phyloP scores from a whole-genome alignment of 2,329 filamentous ascomycete species.

The Fusarium luffae region DNA sequence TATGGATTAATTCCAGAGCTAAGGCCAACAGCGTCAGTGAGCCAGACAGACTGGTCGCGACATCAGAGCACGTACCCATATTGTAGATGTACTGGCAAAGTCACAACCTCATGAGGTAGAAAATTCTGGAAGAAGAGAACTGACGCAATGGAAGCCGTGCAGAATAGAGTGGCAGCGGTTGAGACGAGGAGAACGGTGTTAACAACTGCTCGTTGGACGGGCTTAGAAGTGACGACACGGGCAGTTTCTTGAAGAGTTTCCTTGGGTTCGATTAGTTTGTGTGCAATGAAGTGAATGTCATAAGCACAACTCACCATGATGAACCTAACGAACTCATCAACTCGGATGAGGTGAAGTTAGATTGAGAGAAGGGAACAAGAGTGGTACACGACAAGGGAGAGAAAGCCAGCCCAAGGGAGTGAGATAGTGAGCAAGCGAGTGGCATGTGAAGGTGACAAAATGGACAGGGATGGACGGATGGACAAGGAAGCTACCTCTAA shows the following conservation, averaged over 20 bases:
- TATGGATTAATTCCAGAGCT: conserved; percentile 65
- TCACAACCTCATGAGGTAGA: conserved; percentile 65
- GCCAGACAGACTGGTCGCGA: not conserved
- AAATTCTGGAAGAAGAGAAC: conserved; percentile 67
- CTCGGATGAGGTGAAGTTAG: conserved; percentile 5
- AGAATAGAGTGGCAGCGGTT: conserved; percentile 58
- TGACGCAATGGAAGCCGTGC: conserved; percentile 61
- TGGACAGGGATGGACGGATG: not conserved
- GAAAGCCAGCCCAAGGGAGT: conserved; percentile 7
- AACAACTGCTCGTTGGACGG: conserved; percentile 62
- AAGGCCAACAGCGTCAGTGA: conserved; percentile 26
- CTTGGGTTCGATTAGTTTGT: conserved; percentile 39
- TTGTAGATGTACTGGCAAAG: conserved; percentile 65
- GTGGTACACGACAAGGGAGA: conserved; percentile 10
- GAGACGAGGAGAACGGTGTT: conserved; percentile 58
- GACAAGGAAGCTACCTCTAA: conserved; percentile 8
- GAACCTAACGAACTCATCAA: conserved; percentile 13
- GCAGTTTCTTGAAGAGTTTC: conserved; percentile 52
- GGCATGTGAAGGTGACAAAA: conserved; percentile 40
- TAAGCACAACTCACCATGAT: conserved; percentile 33
- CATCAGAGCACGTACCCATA: conserved; percentile 62
- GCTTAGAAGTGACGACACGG: conserved; percentile 60
- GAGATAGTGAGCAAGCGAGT: conserved; percentile 1
- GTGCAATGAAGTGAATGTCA: not conserved
- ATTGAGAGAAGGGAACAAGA: conserved; percentile 13